Conservation (phyloP, 2,329 filamentous ascomycete species). For the Epichloe typhina region DNA sequence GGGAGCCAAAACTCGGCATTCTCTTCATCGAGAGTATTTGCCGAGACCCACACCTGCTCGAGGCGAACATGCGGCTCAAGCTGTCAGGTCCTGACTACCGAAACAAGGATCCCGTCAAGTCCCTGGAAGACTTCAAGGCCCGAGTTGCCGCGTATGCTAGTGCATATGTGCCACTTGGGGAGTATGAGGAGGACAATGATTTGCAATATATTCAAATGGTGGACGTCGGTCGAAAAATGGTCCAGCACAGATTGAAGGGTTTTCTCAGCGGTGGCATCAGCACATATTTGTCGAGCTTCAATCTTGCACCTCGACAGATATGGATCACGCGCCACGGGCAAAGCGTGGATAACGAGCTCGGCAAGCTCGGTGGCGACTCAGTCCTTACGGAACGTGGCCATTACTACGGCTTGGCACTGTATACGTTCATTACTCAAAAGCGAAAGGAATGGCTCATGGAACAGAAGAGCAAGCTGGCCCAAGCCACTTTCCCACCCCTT, state of each 20-base stretch:
- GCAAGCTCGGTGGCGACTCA: constrained; percentile 86
- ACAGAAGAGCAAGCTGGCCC: constrained; percentile 63
- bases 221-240: constrained; percentile 87
- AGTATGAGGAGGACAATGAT: constrained; percentile 79
- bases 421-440: constrained; percentile 72
- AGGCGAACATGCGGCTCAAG: constrained; percentile 95
- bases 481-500: constrained; percentile 74
- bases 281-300: constrained; percentile 93
- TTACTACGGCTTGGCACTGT: constrained; percentile 65
- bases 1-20: constrained; percentile 79
- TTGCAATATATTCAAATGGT: constrained; percentile 98
- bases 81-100: constrained; percentile 92
- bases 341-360: constrained; percentile 72
- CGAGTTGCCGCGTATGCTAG: constrained; percentile 89
- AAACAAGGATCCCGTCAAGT: constrained; percentile 76
- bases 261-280: constrained; percentile 88
- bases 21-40: constrained; percentile 94
- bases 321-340: constrained; percentile 97
- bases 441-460: constrained; percentile 70
- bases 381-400: constrained; percentile 68
- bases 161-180: constrained; percentile 79
- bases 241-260: constrained; percentile 79
- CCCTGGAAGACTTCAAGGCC: constrained; percentile 81
- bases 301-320: constrained; percentile 86
- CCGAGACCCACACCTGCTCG: constrained; percentile 67